Evolutionary conservation across 2,329 filamentous ascomycete species (phyloP).

Genomic region (Ceratocystis alfenasii): DNA sequence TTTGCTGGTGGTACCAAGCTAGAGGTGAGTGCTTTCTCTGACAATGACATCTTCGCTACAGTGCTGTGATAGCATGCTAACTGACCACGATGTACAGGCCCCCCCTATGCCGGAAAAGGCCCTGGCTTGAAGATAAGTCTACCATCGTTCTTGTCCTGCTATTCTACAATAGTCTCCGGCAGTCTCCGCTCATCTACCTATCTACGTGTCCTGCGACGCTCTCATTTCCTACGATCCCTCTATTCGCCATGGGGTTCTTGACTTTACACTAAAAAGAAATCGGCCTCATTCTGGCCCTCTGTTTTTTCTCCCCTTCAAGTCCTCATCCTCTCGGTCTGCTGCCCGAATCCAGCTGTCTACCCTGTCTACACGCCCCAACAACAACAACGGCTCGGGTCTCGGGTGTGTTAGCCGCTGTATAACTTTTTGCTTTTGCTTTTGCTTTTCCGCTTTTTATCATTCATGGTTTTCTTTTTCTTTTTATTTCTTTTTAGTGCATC

Average conservation of each 20-base stretch:
- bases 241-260: not conserved
- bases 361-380: conserved; percentile 2
- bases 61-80: not conserved
- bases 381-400: not conserved
- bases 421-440: conserved; percentile 9
- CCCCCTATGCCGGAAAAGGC: conserved; percentile 28
- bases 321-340: not conserved
- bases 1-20: conserved; percentile 80
- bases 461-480: not conserved
- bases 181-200: not conserved
- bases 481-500: conserved; percentile 6
- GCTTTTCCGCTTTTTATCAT: not conserved
- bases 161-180: not conserved
- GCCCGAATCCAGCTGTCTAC: not conserved
- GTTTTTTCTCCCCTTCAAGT: not conserved
- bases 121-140: conserved; percentile 26
- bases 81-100: conserved; percentile 24
- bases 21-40: conserved; percentile 41
- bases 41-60: conserved; percentile 24
- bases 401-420: conserved; percentile 12
- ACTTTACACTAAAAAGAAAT: not conserved
- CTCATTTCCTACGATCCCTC: not conserved
- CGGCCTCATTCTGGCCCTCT: not conserved
- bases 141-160: not conserved
- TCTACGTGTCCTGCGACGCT: too few species aligned